phyloP scores from a whole-genome alignment of 164 flowering plant species.

The Kalanchoe fedtschenkoi region DNA sequence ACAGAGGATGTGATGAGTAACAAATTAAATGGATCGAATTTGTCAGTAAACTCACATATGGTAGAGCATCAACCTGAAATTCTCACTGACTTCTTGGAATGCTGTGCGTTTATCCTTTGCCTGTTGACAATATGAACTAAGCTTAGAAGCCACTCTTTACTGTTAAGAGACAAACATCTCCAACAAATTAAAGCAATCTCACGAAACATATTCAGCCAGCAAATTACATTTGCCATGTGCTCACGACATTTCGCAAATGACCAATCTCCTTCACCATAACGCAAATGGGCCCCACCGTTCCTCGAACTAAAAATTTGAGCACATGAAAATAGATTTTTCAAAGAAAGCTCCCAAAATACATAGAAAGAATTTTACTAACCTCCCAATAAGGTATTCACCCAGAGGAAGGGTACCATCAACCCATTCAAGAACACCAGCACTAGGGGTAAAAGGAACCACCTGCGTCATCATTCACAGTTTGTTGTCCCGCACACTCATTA shows the following conservation, averaged over 20 bases:
- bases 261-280: constrained; percentile 90
- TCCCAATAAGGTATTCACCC: constrained; percentile 91
- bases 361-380: constrained; percentile 34
- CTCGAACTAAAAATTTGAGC: constrained; percentile 37
- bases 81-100: constrained; percentile 69
- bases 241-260: constrained; percentile 66
- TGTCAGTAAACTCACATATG: background rate
- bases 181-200: background rate
- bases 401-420: constrained; percentile 93
- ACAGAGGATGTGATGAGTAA: constrained; percentile 17
- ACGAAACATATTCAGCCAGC: background rate
- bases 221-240: constrained; percentile 68
- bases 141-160: background rate
- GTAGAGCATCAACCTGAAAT: constrained; percentile 57
- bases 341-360: background rate
- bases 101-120: constrained; percentile 81
- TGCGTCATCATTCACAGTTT: constrained; percentile 19
- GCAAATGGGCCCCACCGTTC: constrained; percentile 95
- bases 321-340: background rate
- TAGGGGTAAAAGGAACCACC: constrained; percentile 99
- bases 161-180: background rate
- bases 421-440: constrained; percentile 99
- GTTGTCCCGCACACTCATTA: background rate
- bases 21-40: background rate
- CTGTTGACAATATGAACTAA: constrained; percentile 23